A percentile compares a stretch with the other conserved stretches of the same genome.
Evolutionary conservation across 2,329 filamentous ascomycete genomes (phyloP).

Genomic region (Exophiala sp.): DNA sequence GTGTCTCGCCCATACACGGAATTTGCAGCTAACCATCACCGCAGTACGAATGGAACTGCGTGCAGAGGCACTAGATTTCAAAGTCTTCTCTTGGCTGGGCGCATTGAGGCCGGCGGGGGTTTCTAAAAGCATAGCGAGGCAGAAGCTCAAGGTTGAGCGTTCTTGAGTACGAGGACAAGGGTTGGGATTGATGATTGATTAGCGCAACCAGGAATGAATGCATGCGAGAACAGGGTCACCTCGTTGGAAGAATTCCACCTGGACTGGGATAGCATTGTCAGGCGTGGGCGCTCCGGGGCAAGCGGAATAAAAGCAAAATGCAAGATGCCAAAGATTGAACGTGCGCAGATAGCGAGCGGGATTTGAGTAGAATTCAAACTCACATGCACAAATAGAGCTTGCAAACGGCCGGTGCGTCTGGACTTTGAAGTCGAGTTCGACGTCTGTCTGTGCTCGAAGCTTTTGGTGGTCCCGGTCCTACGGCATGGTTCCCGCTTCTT

Average conservation of each 20-base stretch:
- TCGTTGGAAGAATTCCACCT: background rate
- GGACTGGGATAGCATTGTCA: background rate
- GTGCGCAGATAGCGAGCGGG: too few relatives aligned
- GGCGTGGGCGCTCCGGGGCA: background rate
- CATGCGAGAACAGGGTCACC: background rate
- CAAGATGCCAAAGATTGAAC: too few relatives aligned
- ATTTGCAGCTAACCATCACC: conserved; percentile 11
- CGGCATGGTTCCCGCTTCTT: background rate
- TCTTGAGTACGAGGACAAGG: conserved; percentile 11
- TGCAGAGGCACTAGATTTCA: conserved; percentile 42
- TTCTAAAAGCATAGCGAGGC: conserved; percentile 18
- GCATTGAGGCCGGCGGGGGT: conserved; percentile 1
- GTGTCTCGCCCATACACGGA: background rate
- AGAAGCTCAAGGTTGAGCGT: background rate
- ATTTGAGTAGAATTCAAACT: background rate
- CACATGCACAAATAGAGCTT: background rate
- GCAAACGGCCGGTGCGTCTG: too few relatives aligned
- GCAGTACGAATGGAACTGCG: conserved; percentile 55
- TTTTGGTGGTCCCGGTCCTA: background rate
- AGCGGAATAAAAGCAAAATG: background rate
- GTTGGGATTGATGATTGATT: too few relatives aligned
- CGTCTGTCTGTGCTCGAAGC: background rate
- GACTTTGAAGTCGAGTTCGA: too few relatives aligned
- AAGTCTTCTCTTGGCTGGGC: background rate
- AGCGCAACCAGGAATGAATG: too few relatives aligned